A percentile compares a stretch with the other conserved stretches of the same genome.
Evolutionary conservation across 1,284 basidiomycete genomes (phyloP).

Genomic region (Heliocybe sulcata): DNA sequence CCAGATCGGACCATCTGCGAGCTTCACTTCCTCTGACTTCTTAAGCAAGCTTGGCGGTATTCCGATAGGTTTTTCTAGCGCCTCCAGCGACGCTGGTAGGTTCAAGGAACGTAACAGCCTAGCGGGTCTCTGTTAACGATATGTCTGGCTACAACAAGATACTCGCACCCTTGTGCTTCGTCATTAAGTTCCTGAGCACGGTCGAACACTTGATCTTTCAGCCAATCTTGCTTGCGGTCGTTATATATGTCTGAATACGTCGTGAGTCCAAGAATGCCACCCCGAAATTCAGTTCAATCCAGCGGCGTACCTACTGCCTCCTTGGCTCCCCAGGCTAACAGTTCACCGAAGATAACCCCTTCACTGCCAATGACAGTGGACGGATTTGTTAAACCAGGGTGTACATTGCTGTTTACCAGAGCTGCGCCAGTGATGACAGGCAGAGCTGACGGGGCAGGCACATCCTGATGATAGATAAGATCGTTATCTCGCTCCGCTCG

Average conservation of each 20-base stretch:
- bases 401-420: conserved; percentile 63
- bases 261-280: not conserved
- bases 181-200: conserved; percentile 64
- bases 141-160: not conserved
- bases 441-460: conserved; percentile 71
- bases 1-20: conserved; percentile 68
- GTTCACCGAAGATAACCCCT: conserved; percentile 65
- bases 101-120: conserved; percentile 72
- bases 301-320: conserved; percentile 83
- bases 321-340: conserved; percentile 86
- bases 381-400: conserved; percentile 60
- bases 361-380: conserved; percentile 37
- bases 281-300: conserved; percentile 1
- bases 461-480: conserved; percentile 88
- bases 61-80: conserved; percentile 80
- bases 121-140: conserved; percentile 1
- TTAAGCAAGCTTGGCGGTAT: conserved; percentile 84
- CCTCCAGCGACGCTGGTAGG: conserved; percentile 84
- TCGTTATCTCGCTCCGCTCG: conserved; percentile 92
- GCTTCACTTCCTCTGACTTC: conserved; percentile 82
- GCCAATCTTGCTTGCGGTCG: conserved; percentile 70
- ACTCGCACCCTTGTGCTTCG: conserved; percentile 50
- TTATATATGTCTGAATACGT: conserved; percentile 71
- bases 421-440: conserved; percentile 58
- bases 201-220: conserved; percentile 64